Evolutionary conservation across 805 yeast species (phyloP).

Genomic region (Cyberlindnera sargentensis): DNA sequence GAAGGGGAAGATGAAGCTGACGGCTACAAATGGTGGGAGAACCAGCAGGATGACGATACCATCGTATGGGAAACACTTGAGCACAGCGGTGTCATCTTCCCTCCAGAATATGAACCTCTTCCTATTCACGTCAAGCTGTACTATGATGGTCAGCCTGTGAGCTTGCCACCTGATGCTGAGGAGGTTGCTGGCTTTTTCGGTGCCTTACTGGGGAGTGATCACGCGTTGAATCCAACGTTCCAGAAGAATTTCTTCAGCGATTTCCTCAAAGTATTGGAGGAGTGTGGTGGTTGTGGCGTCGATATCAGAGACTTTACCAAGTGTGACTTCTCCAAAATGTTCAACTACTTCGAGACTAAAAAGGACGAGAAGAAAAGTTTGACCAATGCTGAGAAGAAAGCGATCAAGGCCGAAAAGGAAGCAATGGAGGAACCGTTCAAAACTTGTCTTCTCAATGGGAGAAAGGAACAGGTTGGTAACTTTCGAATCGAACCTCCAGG

Average conservation of each 20-base stretch:
- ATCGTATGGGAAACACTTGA: conserved; percentile 81
- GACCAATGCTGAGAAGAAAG: conserved; percentile 69
- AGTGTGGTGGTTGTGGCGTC: conserved; percentile 59
- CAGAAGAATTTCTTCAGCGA: conserved; percentile 83
- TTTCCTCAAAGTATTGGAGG: conserved; percentile 60
- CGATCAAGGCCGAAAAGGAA: conserved; percentile 64
- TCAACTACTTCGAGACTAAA: conserved; percentile 57
- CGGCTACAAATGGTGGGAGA: conserved; percentile 82
- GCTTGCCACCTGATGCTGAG: conserved; percentile 75
- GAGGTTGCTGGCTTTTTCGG: conserved; percentile 96
- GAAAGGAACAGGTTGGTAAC: conserved; percentile 89
- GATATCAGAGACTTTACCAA: conserved; percentile 50
- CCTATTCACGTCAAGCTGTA: conserved; percentile 70
- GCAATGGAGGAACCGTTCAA: conserved; percentile 73
- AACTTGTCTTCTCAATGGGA: conserved; percentile 75
- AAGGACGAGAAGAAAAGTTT: conserved; percentile 67
- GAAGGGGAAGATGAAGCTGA: conserved; percentile 50
- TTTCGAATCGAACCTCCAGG: conserved; percentile 97
- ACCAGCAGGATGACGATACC: conserved; percentile 58
- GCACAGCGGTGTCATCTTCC: conserved; percentile 89
- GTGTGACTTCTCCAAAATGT: conserved; percentile 75
- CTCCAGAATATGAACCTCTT: conserved; percentile 84
- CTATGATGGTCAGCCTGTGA: conserved; percentile 72
- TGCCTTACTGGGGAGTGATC: conserved; percentile 82
- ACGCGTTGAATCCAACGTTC: conserved; percentile 79